Base-by-base conservation (phyloP, 2,329 filamentous ascomycete genomes). In the Ophiocordyceps robertsii region DNA sequence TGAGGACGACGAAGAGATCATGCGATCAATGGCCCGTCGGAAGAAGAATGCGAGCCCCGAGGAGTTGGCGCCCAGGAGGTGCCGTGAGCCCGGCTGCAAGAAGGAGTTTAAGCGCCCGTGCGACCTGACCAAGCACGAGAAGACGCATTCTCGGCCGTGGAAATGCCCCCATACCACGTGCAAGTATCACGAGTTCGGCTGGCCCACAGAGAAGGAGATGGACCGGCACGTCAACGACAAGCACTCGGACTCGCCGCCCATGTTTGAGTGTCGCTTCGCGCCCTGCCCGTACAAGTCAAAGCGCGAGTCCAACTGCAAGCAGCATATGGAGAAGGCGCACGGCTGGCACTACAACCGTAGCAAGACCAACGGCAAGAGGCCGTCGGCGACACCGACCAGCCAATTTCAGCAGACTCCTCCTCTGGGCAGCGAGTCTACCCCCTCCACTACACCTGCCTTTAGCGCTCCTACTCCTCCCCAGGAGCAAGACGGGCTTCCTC, bases 321-420 rank as follows among this genome's bases (percentile, higher is more conserved):
- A 95, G 63, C 89, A 96, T 65, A 95, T 95, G 89, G 90, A 96
- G 68, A 95, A 95, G 64, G 83, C 86, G 1, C 89, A 96, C 56
- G 81, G 82, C 45, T 95, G 86, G 83, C 72, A 73, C n/a, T 95
- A 95, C 53, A 74, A 89, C 43, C 84, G 90, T 49, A 90, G 87
- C 46, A 95, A 95, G 74, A 89, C 83, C 61, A 95, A 93, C 56
- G 84, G 84, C 58, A 85, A 83, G 65, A 77, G 72, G 59, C 51
- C 54, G 32, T 52, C 57, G 44, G 62, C 58, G 51, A 65, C 68
- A 43, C 67, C 67, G 24, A 64, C 60, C 45, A 70, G 67, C 53
- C 63, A 69, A 47, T 50, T 67, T 48, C 64, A 73, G 46, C 61
- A 72, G 51, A 70, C 77, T 48, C 79, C 80, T 31, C 68, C 72